phyloP scores from a whole-genome alignment of 192 early-diverging fungal species.

The Coemansia sp. region DNA sequence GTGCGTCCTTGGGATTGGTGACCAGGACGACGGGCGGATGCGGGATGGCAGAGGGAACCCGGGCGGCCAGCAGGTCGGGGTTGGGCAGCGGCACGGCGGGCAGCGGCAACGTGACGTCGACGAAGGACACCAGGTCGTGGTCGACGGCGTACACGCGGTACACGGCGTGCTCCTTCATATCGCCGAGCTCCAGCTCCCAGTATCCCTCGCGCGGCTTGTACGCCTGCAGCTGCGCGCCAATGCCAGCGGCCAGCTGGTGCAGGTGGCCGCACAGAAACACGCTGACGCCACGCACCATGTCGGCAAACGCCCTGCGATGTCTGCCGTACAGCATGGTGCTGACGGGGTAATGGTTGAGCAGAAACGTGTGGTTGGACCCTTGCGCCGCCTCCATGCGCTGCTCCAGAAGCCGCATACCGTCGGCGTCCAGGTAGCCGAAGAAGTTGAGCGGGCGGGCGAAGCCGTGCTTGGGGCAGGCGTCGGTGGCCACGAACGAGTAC shows the following conservation, averaged over 20 bases:
- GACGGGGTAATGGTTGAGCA: constrained; percentile 72
- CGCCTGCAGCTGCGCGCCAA: constrained; percentile 60
- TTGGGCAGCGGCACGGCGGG: constrained; percentile 56
- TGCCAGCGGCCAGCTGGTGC: constrained; percentile 63
- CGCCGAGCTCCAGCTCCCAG: constrained; percentile 83
- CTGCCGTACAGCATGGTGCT: constrained; percentile 73
- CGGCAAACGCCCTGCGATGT: constrained; percentile 57
- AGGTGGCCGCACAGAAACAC: constrained; percentile 86
- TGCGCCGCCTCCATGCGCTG: constrained; percentile 52
- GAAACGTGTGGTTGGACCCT: constrained; percentile 54
- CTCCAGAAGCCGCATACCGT: constrained; percentile 71
- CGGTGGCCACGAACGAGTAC: constrained; percentile 81
- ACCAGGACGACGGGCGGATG: constrained; percentile 76
- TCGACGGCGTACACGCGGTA: constrained; percentile 85
- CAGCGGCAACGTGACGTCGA: constrained; percentile 67
- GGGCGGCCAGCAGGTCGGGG: constrained; percentile 24
- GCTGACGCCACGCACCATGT: constrained; percentile 61
- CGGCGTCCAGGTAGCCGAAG: constrained; percentile 76
- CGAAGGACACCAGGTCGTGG: constrained; percentile 80
- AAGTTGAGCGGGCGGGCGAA: constrained; percentile 84
- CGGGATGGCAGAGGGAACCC: constrained; percentile 26
- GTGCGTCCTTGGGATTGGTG: constrained; percentile 86
- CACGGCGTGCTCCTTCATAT: constrained; percentile 86
- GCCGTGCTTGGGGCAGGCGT: constrained; percentile 75
- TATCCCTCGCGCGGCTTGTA: constrained; percentile 63